phyloP scores from a whole-genome alignment of 257 asterid species.

The Penstemon eatonii region DNA sequence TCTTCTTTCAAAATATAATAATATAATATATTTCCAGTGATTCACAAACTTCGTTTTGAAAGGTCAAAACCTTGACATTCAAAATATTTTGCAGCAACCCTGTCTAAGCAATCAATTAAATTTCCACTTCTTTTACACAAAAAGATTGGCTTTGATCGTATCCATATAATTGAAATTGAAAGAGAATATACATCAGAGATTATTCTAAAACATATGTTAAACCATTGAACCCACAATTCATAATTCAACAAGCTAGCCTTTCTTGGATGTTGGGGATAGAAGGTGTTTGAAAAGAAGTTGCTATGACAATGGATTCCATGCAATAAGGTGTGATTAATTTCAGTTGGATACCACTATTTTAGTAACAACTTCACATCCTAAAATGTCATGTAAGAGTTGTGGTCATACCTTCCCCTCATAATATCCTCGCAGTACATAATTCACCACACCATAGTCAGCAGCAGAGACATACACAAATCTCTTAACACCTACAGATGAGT shows the following conservation, averaged over 20 bases:
- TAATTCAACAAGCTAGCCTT: too few relatives aligned
- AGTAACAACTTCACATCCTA: slow-evolving; percentile 12
- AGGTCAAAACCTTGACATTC: neutral
- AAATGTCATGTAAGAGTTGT: slow-evolving; percentile 18
- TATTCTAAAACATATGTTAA: too few relatives aligned
- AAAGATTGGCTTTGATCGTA: too few relatives aligned
- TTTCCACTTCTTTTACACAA: too few relatives aligned
- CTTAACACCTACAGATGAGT: slow-evolving; percentile 52
- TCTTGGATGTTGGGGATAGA: too few relatives aligned
- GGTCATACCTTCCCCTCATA: slow-evolving; percentile 75
- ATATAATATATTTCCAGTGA: neutral
- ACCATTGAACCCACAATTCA: too few relatives aligned
- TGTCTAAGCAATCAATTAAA: too few relatives aligned
- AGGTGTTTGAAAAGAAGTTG: too few relatives aligned
- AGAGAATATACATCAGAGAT: too few relatives aligned
- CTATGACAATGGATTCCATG: neutral
- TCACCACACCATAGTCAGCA: slow-evolving; percentile 80
- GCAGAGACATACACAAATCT: slow-evolving; percentile 80
- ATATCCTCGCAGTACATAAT: slow-evolving; percentile 65
- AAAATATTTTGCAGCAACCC: neutral
- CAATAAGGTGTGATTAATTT: neutral
- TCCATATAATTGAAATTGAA: too few relatives aligned
- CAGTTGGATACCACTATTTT: neutral
- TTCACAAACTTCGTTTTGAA: neutral
- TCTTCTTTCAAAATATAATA: too few relatives aligned